A percentile compares a stretch with the other conserved stretches of the same genome.
Evolutionary conservation across 1,139 yeast genomes (phyloP).

Genomic region (Nakaseomyces kungkrabaensis): DNA sequence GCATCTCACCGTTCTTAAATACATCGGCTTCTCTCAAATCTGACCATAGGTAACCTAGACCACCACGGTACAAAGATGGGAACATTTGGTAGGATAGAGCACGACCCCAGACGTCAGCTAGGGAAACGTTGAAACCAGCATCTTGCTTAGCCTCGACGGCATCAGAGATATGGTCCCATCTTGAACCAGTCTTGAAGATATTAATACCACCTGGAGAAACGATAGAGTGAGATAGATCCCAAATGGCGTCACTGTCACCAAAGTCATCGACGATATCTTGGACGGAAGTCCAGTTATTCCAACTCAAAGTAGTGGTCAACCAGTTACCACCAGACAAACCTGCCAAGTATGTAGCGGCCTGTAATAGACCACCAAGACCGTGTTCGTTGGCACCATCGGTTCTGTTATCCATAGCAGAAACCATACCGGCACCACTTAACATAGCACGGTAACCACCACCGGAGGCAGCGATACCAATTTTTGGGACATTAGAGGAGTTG

Average conservation of each 20-base stretch:
- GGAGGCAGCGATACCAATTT: constrained; percentile 64
- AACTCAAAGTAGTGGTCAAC: constrained; percentile 57
- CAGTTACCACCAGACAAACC: constrained; percentile 44
- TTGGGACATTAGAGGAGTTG: constrained; percentile 13
- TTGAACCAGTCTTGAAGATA: constrained; percentile 43
- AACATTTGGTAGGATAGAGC: constrained; percentile 71
- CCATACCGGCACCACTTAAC: constrained; percentile 76
- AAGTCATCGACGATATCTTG: constrained; percentile 40
- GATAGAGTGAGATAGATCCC: constrained; percentile 60
- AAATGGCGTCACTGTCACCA: constrained; percentile 41
- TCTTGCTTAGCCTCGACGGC: constrained; percentile 43
- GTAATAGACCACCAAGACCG: constrained; percentile 72
- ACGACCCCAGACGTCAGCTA: constrained; percentile 95
- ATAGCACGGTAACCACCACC: constrained; percentile 93
- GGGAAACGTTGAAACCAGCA: constrained; percentile 68
- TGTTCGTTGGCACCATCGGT: constrained; percentile 45
- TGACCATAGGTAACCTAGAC: constrained; percentile 54
- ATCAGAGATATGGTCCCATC: constrained; percentile 37
- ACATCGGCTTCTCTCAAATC: constrained; percentile 43
- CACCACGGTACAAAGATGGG: constrained; percentile 43
- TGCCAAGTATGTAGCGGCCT: constrained; percentile 59
- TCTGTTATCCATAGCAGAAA: constrained; percentile 68
- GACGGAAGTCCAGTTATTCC: constrained; percentile 73
- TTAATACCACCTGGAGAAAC: constrained; percentile 64
- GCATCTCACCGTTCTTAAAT: constrained; percentile 54